Percentiles rank a stretch among this genome's conserved stretches.
Conservation (phyloP, 805 yeast species). For the Nakazawaea anatomiae region DNA sequence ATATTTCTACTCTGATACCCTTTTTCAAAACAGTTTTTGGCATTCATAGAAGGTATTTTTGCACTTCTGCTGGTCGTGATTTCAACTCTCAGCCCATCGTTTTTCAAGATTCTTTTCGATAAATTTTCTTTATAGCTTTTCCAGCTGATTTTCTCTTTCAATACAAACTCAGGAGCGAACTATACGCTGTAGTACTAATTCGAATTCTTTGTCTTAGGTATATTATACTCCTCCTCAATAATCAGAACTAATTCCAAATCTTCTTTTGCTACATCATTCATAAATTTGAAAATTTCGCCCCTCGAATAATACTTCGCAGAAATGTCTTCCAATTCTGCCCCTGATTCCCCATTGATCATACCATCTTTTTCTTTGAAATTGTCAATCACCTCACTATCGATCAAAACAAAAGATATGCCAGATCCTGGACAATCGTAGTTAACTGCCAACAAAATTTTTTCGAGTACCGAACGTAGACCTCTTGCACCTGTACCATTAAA, state of each 20-base stretch:
- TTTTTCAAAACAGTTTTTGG: no score
- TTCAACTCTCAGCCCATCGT: no score
- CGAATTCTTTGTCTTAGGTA: conserved; percentile 11
- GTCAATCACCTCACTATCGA: conserved; percentile 38
- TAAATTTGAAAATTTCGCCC: conserved; percentile 35
- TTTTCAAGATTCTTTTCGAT: no score
- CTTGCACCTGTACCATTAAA: conserved; percentile 57
- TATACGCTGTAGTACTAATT: no score
- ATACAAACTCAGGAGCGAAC: conserved; percentile 1
- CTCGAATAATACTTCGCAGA: conserved; percentile 38
- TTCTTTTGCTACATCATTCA: conserved; percentile 35
- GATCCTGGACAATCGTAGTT: conserved; percentile 60
- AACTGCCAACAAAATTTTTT: conserved; percentile 40
- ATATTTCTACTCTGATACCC: no score
- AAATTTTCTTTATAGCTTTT: not conserved
- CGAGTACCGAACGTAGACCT: conserved; percentile 52
- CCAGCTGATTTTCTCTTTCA: not conserved
- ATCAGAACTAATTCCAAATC: conserved; percentile 30
- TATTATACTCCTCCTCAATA: conserved; percentile 26
- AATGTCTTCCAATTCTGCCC: conserved; percentile 10
- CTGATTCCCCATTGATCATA: conserved; percentile 11
- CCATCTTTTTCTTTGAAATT: conserved; percentile 28
- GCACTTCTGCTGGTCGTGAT: no score
- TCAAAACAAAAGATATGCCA: conserved; percentile 42
- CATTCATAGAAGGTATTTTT: no score